Evolutionary conservation across 345 rosid species (phyloP).

Genomic region (Salix dunnii): DNA sequence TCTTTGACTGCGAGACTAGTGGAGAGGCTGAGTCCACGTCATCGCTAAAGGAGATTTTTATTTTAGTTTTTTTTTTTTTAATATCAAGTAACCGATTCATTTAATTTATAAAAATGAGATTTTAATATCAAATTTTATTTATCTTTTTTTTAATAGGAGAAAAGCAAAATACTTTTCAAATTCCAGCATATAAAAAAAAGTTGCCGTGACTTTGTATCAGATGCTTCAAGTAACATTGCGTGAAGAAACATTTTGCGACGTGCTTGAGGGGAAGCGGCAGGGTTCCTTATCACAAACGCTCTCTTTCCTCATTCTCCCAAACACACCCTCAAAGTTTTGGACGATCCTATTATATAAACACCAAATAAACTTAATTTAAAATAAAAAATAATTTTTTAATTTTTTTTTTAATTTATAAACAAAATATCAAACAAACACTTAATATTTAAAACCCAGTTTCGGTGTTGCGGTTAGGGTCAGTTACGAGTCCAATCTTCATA

Average conservation of each 20-base stretch:
- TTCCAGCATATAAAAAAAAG: too few relatives aligned
- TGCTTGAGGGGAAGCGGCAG: background rate
- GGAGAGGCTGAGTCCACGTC: conserved; percentile 42
- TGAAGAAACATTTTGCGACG: background rate
- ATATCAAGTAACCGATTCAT: too few relatives aligned
- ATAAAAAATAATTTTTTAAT: too few relatives aligned
- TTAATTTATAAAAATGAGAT: too few relatives aligned
- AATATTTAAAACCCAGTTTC: background rate
- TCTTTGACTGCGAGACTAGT: background rate
- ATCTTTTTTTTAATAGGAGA: too few relatives aligned
- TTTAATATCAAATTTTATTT: too few relatives aligned
- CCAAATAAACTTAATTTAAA: too few relatives aligned
- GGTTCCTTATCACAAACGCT: background rate
- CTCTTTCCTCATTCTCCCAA: background rate
- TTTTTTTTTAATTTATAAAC: too few relatives aligned
- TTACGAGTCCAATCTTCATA: background rate
- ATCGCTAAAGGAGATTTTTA: background rate
- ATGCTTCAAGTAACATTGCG: background rate
- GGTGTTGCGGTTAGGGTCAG: background rate
- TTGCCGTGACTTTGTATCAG: too few relatives aligned
- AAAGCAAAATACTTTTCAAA: too few relatives aligned
- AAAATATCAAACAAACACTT: too few relatives aligned
- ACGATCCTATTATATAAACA: background rate
- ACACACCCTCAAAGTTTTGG: background rate
- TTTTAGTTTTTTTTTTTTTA: too few relatives aligned